phyloP scores from a whole-genome alignment of 306 rosid species.

The Quercus aquifolioides region DNA sequence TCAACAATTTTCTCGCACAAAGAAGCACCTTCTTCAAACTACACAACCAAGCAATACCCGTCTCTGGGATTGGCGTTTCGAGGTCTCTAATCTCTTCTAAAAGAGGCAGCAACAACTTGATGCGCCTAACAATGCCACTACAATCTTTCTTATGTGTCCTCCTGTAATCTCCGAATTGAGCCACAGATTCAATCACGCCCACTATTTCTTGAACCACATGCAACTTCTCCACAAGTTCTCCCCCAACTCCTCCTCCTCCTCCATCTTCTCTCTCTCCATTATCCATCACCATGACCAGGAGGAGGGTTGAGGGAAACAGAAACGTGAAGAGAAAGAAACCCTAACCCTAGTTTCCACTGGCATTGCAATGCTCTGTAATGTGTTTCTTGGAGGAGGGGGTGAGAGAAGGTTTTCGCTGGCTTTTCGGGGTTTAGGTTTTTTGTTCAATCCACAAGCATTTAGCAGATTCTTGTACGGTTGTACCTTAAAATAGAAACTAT shows the following conservation, averaged over 20 bases:
- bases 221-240: background rate
- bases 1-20: slow-evolving; percentile 53
- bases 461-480: slow-evolving; percentile 12
- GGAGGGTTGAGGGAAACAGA: slow-evolving; percentile 3
- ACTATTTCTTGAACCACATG: slow-evolving; percentile 39
- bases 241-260: slow-evolving; percentile 20
- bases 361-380: background rate
- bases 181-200: slow-evolving; percentile 50
- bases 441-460: background rate
- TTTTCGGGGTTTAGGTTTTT: slow-evolving; percentile 19
- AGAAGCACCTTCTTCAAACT: slow-evolving; percentile 49
- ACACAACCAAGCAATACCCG: slow-evolving; percentile 43
- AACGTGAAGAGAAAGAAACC: slow-evolving; percentile 18
- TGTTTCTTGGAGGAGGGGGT: background rate
- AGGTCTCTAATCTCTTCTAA: slow-evolving; percentile 70
- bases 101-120: slow-evolving; percentile 66
- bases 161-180: slow-evolving; percentile 58
- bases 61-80: slow-evolving; percentile 25
- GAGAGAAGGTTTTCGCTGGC: slow-evolving; percentile 24
- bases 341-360: slow-evolving; percentile 29
- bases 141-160: slow-evolving; percentile 57
- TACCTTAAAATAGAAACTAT: slow-evolving; percentile 20
- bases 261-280: slow-evolving; percentile 14
- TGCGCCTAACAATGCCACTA: slow-evolving; percentile 58
- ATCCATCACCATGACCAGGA: slow-evolving; percentile 29